Conservation (phyloP, 306 rosid species). For the Malus sieversii region DNA sequence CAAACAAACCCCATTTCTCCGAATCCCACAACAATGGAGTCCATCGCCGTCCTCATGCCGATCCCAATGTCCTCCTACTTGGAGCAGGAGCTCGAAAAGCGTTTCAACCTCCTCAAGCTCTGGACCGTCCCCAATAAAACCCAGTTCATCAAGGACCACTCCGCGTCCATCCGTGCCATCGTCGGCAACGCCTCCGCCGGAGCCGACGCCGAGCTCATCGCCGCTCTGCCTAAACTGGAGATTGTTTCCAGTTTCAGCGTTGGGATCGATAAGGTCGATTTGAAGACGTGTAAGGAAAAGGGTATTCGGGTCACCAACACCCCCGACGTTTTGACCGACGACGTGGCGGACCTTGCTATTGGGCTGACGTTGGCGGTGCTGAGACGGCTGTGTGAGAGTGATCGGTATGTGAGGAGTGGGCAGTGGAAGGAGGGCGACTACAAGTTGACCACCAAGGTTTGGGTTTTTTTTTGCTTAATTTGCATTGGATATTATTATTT, state of each 20-base stretch:
- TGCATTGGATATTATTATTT: not conserved
- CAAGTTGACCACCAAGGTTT: slow-evolving; percentile 65
- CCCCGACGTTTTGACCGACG: slow-evolving; percentile 81
- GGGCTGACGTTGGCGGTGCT: slow-evolving; percentile 47
- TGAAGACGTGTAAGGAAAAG: slow-evolving; percentile 42
- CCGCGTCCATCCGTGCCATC: slow-evolving; percentile 51
- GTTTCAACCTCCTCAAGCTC: slow-evolving; percentile 47
- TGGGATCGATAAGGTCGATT: slow-evolving; percentile 67
- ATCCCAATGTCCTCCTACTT: slow-evolving; percentile 42
- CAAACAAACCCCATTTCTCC: not conserved
- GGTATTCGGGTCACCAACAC: slow-evolving; percentile 74
- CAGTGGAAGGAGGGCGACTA: slow-evolving; percentile 63
- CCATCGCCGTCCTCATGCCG: slow-evolving; percentile 49
- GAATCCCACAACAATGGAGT: slow-evolving; percentile 39
- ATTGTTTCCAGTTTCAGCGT: slow-evolving; percentile 68
- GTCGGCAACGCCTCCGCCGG: slow-evolving; percentile 37
- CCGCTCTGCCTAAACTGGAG: slow-evolving; percentile 58
- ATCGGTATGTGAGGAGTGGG: slow-evolving; percentile 58
- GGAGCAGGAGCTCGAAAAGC: slow-evolving; percentile 60
- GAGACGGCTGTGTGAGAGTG: slow-evolving; percentile 56
- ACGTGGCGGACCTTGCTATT: slow-evolving; percentile 64
- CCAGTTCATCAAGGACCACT: slow-evolving; percentile 31
- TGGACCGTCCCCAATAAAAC: slow-evolving; percentile 37
- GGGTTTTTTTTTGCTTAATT: not conserved
- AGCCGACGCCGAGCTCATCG: slow-evolving; percentile 46